These are phyloP conservation scores for Serendipita sp. DNA, from an alignment of 768 basidiomycete genomes.

Conservation along the genomic window DNA sequence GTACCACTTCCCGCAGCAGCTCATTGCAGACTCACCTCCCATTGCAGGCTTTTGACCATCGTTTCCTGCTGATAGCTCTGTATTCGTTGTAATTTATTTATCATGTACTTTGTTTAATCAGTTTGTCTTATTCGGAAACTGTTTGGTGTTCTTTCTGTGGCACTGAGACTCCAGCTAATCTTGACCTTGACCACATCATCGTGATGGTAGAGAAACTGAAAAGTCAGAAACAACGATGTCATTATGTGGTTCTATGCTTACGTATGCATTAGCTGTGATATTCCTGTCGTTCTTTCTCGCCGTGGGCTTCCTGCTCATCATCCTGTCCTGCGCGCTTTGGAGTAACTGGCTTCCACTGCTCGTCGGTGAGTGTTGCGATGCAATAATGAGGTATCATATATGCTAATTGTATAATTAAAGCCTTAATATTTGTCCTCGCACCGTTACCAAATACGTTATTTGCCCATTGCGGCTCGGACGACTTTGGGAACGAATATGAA, in stretches of 20 bases:
- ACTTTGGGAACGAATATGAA: constrained; percentile 66
- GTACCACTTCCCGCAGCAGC: not conserved
- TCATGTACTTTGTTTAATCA: not conserved
- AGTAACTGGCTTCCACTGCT: constrained; percentile 92
- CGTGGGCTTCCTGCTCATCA: constrained; percentile 93
- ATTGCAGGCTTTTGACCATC: not conserved
- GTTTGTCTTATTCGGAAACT: not conserved
- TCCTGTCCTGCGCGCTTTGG: constrained; percentile 92
- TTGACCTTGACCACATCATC: not conserved
- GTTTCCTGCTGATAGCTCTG: not conserved
- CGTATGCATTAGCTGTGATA: constrained; percentile 58
- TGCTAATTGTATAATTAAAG: constrained; percentile 24
- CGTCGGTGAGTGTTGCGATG: constrained; percentile 49
- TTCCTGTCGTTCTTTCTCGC: constrained; percentile 94
- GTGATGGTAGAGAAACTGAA: constrained; percentile 5
- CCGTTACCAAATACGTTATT: constrained; percentile 91
- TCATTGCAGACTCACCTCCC: not conserved
- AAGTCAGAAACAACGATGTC: not conserved
- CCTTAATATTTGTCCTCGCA: constrained; percentile 85
- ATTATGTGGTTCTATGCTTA: not conserved
- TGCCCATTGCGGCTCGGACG: constrained; percentile 81
- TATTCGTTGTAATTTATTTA: not conserved
- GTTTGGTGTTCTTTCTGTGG: not conserved
- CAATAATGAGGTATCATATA: not conserved
- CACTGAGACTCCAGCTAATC: not conserved